Percentiles rank a stretch among this genome's conserved stretches.
These are phyloP conservation scores for Micromonas commoda DNA, from an alignment of 139 green algal genomes.

Conservation along the genomic window DNA sequence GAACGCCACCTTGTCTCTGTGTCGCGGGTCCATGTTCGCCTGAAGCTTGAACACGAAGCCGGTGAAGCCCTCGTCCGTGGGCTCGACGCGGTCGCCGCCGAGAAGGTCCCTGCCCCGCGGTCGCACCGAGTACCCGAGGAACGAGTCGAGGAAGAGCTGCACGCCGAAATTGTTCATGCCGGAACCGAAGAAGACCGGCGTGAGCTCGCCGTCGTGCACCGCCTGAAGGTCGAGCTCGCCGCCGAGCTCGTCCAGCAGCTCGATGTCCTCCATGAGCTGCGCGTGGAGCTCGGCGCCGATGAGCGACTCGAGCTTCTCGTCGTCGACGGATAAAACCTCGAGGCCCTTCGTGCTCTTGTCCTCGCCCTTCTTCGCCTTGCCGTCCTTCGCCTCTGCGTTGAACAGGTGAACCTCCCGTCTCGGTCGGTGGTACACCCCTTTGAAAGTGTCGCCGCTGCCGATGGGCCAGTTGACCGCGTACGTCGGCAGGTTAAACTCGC, in stretches of 20 bases:
- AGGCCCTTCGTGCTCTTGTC: not conserved
- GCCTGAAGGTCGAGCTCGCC: conserved; percentile 54
- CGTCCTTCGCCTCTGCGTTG: conserved; percentile 1
- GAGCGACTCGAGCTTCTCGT: conserved; percentile 43
- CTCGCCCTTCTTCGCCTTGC: conserved; percentile 7
- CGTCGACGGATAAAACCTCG: conserved; percentile 26
- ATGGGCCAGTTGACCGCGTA: conserved; percentile 75
- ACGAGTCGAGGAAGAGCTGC: conserved; percentile 64
- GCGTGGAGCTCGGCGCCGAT: conserved; percentile 57
- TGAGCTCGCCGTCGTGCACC: conserved; percentile 51
- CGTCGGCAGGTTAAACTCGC: conserved; percentile 57
- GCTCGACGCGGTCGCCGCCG: conserved; percentile 37
- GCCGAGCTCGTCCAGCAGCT: conserved; percentile 64
- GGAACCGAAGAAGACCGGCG: conserved; percentile 66
- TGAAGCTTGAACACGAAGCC: conserved; percentile 70
- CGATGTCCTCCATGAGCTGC: conserved; percentile 51
- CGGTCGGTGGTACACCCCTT: conserved; percentile 57
- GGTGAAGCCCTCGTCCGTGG: conserved; percentile 47
- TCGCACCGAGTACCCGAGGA: conserved; percentile 38
- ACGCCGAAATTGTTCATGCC: conserved; percentile 74
- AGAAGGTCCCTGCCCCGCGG: conserved; percentile 33
- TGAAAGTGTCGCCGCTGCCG: conserved; percentile 43
- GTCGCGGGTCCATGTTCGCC: conserved; percentile 72
- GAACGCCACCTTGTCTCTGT: conserved; percentile 63
- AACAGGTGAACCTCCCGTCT: conserved; percentile 44